These are phyloP conservation scores for Trypanosoma congolense DNA, from an alignment of 208 protist genomes.

Conservation along the genomic window DNA sequence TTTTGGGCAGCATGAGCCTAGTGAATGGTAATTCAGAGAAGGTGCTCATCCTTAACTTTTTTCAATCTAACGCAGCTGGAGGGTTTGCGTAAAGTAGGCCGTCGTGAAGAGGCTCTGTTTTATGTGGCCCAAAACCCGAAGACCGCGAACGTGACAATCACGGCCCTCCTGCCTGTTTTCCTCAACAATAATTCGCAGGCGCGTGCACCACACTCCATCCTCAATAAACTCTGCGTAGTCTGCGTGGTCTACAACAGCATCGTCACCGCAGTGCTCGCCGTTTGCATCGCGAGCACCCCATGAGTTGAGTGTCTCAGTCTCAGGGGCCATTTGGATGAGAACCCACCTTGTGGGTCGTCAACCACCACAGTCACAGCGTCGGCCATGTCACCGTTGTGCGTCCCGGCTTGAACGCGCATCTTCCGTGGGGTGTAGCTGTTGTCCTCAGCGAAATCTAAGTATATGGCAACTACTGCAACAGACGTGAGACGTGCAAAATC, in stretches of 20 bases:
- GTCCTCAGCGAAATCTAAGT: constrained; percentile 61
- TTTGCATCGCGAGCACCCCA: neutral
- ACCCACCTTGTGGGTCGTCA: constrained; percentile 61
- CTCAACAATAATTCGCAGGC: constrained; percentile 44
- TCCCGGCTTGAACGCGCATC: constrained; percentile 61
- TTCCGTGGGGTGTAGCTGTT: constrained; percentile 87
- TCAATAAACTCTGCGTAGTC: constrained; percentile 22
- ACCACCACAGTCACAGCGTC: constrained; percentile 52
- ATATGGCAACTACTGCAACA: constrained; percentile 50
- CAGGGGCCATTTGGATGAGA: constrained; percentile 18
- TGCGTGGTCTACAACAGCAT: constrained; percentile 13
- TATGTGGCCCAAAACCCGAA: constrained; percentile 57
- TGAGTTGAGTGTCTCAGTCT: constrained; percentile 7
- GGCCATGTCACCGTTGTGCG: constrained; percentile 55
- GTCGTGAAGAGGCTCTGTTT: constrained; percentile 32
- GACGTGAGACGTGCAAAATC: constrained; percentile 51
- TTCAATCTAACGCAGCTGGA: constrained; percentile 24
- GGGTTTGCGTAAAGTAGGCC: constrained; percentile 28
- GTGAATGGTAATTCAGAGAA: neutral
- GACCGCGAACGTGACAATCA: constrained; percentile 76
- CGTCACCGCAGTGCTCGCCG: no score
- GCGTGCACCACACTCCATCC: constrained; percentile 59
- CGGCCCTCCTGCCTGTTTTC: constrained; percentile 80
- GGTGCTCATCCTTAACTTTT: neutral
- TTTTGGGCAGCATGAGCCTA: neutral